Evolutionary conservation across 2,329 filamentous ascomycete genomes (phyloP), one percentile per base, ranked within the genome.

Genomic region (Lithohypha guttulata): DNA sequence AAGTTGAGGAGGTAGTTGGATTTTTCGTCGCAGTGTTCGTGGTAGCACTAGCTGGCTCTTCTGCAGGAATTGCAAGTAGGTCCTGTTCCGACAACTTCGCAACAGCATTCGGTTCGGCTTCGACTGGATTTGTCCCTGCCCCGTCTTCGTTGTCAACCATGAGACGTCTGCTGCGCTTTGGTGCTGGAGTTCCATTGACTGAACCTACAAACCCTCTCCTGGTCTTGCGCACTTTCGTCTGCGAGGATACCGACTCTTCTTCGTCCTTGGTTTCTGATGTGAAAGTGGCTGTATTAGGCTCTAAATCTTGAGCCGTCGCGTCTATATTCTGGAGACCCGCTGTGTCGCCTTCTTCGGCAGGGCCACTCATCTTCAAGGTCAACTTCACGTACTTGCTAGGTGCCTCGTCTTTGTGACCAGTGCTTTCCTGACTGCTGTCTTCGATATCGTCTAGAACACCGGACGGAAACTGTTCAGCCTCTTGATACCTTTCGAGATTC

Each of bases 151-250:
- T 20, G 11, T 30, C 17, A 11, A 39, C 14, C 18, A 31, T 22
- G 19, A 3, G 21, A 26, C 26, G 30, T 17, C 30, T 40, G 25
- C 49, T 46, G 41, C 42, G 54, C 22, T 41, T 41, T 7, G 40
- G 40, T 18, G 34, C 40, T 9, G 40, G 40, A 10, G 40, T 42
- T 17, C 40, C 40, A 17, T 42, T 42, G 15, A 38, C 33, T 1
- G 34, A 42, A 7, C 49, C 49, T 18, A 30, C 42, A 26, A 46
- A 47, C 29, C 48, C 30, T 42, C 42, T 50, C 25, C 47, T 41
- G 11, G 48, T 31, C 27, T 39, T 38, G 4, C 47, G 43, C n/a
- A 51, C 43, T 34, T 47, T 47, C 13, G 15, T 19, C 17, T 22
- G 11, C 4, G 19, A 10, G 11, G 19, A 14, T 9, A 5, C 7